Conservation (phyloP, 495 filamentous ascomycete genomes). For the Aeminium ludgeri region DNA sequence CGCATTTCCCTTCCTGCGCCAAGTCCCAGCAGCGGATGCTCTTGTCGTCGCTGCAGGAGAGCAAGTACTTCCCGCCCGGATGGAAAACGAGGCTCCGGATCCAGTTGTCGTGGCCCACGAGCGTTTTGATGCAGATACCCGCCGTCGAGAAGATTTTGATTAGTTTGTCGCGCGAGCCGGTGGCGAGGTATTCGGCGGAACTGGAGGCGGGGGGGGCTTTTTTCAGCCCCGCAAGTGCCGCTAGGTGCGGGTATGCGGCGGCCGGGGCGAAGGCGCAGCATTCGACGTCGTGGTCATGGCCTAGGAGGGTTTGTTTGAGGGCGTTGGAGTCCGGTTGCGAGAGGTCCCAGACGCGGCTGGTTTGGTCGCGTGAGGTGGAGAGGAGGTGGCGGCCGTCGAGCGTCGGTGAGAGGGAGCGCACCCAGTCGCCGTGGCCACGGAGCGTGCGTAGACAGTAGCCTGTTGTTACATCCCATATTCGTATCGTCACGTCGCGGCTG, state of each 20-base stretch:
- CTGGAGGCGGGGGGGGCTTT: constrained; percentile 58
- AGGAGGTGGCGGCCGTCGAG: constrained; percentile 70
- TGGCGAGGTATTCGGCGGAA: constrained; percentile 78
- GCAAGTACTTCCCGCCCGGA: constrained; percentile 80
- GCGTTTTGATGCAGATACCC: constrained; percentile 71
- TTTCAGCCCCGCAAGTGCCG: constrained; percentile 66
- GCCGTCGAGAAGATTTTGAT: constrained; percentile 82
- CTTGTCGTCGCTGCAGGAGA: constrained; percentile 79
- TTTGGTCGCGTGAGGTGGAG: constrained; percentile 68
- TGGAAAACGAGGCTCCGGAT: constrained; percentile 78
- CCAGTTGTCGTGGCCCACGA: constrained; percentile 94
- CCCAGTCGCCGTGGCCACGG: constrained; percentile 72
- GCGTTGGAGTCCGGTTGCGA: constrained; percentile 47
- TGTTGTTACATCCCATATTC: constrained; percentile 86
- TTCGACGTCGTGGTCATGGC: constrained; percentile 79
- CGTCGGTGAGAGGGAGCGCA: constrained; percentile 68
- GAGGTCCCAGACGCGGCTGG: constrained; percentile 71
- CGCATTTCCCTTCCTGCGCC: constrained; percentile 73
- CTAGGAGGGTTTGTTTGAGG: constrained; percentile 61
- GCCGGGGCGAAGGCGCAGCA: constrained; percentile 82
- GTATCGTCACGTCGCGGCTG: constrained; percentile 63
- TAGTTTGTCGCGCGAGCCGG: constrained; percentile 77
- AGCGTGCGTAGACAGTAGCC: constrained; percentile 83
- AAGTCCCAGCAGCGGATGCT: constrained; percentile 92
- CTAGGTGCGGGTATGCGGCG: constrained; percentile 56